phyloP scores from a whole-genome alignment of 495 filamentous ascomycete species.

The Penicillium fimorum region DNA sequence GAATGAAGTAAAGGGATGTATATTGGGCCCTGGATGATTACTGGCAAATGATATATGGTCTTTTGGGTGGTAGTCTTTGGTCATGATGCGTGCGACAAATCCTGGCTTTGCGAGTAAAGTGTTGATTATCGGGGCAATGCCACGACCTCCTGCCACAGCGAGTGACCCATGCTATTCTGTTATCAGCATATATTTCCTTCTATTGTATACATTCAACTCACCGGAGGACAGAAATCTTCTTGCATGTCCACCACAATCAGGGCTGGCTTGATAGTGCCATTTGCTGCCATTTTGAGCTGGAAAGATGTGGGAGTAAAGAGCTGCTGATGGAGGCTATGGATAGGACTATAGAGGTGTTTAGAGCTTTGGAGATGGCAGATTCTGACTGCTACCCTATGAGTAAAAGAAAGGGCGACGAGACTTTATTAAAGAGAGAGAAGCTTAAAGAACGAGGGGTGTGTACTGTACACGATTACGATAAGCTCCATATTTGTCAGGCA shows the following conservation, averaged over 20 bases:
- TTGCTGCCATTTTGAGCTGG: constrained; percentile 13
- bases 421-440: not conserved
- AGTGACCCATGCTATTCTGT: constrained; percentile 70
- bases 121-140: constrained; percentile 71
- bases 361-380: not conserved
- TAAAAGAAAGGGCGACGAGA: not conserved
- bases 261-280: constrained; percentile 34
- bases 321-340: not conserved
- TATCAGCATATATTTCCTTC: constrained; percentile 16
- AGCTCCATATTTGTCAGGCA: constrained; percentile 6
- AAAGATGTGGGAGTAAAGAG: not conserved
- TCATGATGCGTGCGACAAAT: constrained; percentile 73
- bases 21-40: constrained; percentile 67
- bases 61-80: constrained; percentile 83
- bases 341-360: not conserved
- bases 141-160: constrained; percentile 69
- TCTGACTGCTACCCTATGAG: not conserved
- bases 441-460: not conserved
- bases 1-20: constrained; percentile 62
- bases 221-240: constrained; percentile 94
- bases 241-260: constrained; percentile 85
- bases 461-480: not conserved
- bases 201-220: constrained; percentile 31
- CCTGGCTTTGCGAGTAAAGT: constrained; percentile 63
- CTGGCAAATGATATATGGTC: constrained; percentile 87